phyloP scores from a whole-genome alignment of 129 eudicot genomes.

The Artemisia tridentata region DNA sequence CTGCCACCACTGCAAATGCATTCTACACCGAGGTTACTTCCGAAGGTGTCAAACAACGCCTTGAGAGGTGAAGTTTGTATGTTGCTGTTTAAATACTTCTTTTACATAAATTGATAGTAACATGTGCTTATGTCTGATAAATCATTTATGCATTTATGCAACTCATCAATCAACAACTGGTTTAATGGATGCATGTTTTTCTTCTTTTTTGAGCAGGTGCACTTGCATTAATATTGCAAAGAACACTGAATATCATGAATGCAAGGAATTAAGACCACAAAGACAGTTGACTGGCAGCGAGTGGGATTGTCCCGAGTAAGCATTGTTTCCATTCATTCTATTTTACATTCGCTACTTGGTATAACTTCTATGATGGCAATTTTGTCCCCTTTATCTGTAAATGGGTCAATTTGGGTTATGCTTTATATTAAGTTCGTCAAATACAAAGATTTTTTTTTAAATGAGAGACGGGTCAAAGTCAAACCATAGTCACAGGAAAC shows the following conservation, averaged over 20 bases:
- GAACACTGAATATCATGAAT: conserved; percentile 65
- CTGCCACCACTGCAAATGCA: no score
- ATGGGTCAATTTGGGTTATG: not conserved
- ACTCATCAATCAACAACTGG: not conserved
- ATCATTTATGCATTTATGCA: no score
- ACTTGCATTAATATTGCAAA: conserved; percentile 73
- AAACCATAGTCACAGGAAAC: no score
- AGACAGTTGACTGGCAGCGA: conserved; percentile 68
- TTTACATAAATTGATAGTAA: no score
- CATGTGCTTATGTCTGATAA: no score
- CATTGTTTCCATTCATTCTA: conserved; percentile 25
- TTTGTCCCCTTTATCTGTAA: not conserved
- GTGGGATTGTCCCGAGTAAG: conserved; percentile 96
- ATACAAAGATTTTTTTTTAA: not conserved
- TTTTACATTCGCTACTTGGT: conserved; percentile 16
- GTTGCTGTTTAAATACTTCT: no score
- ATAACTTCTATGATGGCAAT: not conserved
- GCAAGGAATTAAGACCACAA: conserved; percentile 67
- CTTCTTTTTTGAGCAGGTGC: conserved; percentile 52
- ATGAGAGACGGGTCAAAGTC: not conserved
- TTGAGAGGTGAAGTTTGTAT: no score
- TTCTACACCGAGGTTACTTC: no score
- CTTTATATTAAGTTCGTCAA: not conserved
- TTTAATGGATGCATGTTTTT: not conserved
- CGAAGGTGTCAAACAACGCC: no score